These are phyloP conservation scores for Pestalotiopsis sp. DNA, from an alignment of 2,329 filamentous ascomycete species.

Conservation along the genomic window DNA sequence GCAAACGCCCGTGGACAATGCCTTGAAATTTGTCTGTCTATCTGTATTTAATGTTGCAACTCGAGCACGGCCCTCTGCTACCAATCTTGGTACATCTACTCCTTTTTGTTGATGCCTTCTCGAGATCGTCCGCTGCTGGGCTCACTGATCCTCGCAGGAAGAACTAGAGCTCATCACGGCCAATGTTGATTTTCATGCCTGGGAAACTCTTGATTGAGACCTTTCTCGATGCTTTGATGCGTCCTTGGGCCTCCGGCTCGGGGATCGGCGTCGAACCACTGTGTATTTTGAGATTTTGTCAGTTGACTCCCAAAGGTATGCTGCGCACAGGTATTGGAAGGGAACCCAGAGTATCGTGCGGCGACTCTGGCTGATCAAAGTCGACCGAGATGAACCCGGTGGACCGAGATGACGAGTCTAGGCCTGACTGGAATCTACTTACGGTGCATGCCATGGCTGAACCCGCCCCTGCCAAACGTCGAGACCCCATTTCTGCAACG, in stretches of 20 bases:
- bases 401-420: too few species aligned
- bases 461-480: constrained; percentile 37
- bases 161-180: constrained; percentile 24
- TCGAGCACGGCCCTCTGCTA: too few species aligned
- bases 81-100: too few species aligned
- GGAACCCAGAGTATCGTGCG: background rate
- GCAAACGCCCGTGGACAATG: too few species aligned
- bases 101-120: too few species aligned
- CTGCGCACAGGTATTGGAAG: background rate
- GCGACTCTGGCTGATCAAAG: background rate
- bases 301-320: too few species aligned
- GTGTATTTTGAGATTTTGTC: background rate
- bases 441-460: constrained; percentile 32
- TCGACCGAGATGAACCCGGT: too few species aligned
- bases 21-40: too few species aligned
- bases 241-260: constrained; percentile 22
- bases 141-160: background rate
- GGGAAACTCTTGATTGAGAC: constrained; percentile 25
- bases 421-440: background rate
- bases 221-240: constrained; percentile 22
- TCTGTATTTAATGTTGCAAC: too few species aligned
- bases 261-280: constrained; percentile 24
- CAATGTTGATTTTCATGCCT: constrained; percentile 26
- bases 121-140: too few species aligned
- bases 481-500: constrained; percentile 35